Percentiles rank a stretch among this genome's conserved stretches.
Conservation (phyloP, 106 monocot species). For the Dactylorhiza incarnata region DNA sequence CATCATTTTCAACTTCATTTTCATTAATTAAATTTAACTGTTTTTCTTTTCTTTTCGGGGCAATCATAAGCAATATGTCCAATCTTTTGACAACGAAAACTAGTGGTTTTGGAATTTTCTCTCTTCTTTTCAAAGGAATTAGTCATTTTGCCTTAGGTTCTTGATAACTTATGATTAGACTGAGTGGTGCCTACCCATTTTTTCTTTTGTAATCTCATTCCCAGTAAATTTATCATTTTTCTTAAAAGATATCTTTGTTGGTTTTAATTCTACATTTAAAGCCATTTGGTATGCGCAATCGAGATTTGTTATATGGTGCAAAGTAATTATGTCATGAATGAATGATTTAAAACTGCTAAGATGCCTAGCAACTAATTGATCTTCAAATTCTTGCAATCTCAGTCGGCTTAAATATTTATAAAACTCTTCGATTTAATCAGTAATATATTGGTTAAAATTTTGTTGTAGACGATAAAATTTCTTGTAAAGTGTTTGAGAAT, state of each 20-base stretch:
- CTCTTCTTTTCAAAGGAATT: too few species aligned
- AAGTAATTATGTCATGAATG: neutral
- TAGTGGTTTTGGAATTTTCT: neutral
- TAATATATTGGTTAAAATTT: constrained; percentile 1
- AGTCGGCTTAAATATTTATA: neutral
- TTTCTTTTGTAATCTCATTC: neutral
- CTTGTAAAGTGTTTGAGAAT: too few species aligned
- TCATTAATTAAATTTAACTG: neutral
- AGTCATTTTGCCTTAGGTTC: neutral
- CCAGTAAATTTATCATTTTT: neutral
- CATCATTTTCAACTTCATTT: neutral
- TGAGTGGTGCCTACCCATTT: neutral
- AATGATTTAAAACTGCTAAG: neutral
- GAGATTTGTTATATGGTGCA: neutral
- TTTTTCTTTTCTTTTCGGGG: too few species aligned
- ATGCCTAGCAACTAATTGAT: neutral
- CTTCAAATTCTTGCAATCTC: constrained; percentile 3
- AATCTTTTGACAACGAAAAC: neutral
- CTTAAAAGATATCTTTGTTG: neutral
- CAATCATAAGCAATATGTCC: neutral
- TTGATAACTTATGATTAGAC: neutral
- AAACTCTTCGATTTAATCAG: neutral
- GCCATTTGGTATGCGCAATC: constrained; percentile 1
- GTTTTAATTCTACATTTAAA: neutral
- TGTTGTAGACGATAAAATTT: neutral